Evolutionary conservation across 2,329 filamentous ascomycete species (phyloP), one percentile per base, ranked within the genome.

Genomic region (Mycosphaerelloides madeirae): DNA sequence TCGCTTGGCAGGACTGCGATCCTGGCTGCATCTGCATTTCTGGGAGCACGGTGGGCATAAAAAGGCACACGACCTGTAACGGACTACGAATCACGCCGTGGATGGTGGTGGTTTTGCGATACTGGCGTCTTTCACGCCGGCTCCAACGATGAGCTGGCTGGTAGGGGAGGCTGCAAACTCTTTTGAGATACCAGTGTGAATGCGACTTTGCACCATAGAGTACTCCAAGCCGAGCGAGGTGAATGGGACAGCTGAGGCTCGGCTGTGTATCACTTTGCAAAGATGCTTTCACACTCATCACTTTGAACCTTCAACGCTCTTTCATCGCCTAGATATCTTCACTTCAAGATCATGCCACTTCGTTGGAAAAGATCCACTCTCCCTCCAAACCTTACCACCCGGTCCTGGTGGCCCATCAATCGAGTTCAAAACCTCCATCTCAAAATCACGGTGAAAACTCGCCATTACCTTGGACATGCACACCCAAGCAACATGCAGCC

Each of bases 321-420:
- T n/a, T 25, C 22, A 25, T 25, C 22, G 22, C 22, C 22, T 25
- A 5, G 22, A 6, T 9, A 47, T 34, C 35, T 47, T 31, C 7
- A 40, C 39, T 29, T 47, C 39, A 22, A 47, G 35, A 5, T 39
- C 39, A 34, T 47, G 39, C 43, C 44, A 47, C 36, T 46, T 43
- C 6, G 45, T 40, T 6, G 45, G 40, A 18, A 48, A 48, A 2
- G n/a, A 20, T 1, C 45, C 40, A 12, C 13, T n/a, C 36, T 43
- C 45, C 2, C 11, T n/a, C 45, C 40, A 43, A 28, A 48, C 38
- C 31, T 36, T 19, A 0, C 40, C 45, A 7, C 36, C 40, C 19
- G 40, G 36, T 11, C 45, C 45, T 14, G 40, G 40, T 14, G 18
- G 22, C 9, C 45, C 45, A 34, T 48, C 31, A 13, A 48, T 16